A percentile compares a stretch with the other conserved stretches of the same genome.
These are phyloP conservation scores for Pseudonitzschia multiseries DNA, from an alignment of 108 stramenopile genomes.

Conservation along the genomic window DNA sequence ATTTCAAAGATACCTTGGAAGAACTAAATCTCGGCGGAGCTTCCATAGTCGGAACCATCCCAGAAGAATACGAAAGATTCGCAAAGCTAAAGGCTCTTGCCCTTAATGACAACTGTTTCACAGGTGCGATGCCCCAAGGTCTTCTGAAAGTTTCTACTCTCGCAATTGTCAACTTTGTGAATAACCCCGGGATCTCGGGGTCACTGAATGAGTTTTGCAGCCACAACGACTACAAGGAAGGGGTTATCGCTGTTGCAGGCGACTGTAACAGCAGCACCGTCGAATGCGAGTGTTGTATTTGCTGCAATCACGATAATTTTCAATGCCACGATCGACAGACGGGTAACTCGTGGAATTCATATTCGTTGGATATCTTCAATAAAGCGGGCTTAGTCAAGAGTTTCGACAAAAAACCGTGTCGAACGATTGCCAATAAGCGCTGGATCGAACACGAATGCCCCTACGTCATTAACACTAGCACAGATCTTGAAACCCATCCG, in stretches of 20 bases:
- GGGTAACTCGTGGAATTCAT: neutral
- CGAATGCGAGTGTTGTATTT: conserved; percentile 8
- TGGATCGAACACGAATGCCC: neutral
- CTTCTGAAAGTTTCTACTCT: conserved; percentile 35
- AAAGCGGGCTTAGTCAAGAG: neutral
- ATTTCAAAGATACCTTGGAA: neutral
- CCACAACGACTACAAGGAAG: neutral
- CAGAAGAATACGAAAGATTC: conserved; percentile 13
- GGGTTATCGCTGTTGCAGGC: neutral
- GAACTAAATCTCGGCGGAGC: neutral
- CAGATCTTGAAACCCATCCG: neutral
- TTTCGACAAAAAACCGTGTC: neutral
- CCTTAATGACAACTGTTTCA: conserved; percentile 8
- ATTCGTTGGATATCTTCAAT: neutral
- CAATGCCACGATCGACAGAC: neutral
- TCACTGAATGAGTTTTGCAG: conserved; percentile 4
- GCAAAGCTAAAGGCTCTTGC: neutral
- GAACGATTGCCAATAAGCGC: neutral
- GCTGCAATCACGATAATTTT: neutral
- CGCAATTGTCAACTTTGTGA: conserved; percentile 5
- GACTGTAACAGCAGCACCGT: neutral
- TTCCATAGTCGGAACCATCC: conserved; percentile 29
- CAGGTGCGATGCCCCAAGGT: conserved; percentile 34
- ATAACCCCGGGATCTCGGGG: conserved; percentile 10
- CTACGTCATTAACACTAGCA: neutral